Evolutionary conservation across 441 rosid species (phyloP), one percentile per base, ranked within the genome.

Genomic region (Brassica balearica): DNA sequence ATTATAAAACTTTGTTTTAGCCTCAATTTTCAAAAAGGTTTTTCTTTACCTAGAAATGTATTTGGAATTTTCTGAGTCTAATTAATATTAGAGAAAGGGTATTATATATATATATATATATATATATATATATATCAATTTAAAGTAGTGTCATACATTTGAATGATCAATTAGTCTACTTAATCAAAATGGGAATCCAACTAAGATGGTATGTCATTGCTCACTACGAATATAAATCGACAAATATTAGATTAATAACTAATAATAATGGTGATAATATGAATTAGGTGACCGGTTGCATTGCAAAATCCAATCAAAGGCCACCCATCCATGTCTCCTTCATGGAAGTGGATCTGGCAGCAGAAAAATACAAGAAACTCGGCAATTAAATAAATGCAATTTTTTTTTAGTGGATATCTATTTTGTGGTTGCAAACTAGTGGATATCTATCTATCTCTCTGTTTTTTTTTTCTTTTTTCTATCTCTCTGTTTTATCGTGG

Each of bases 271-370:
- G 70, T 56, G 78, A 65, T 74, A 65, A 70, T 74, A 74, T 27
- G 53, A 75, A 74, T 75, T 80, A 75, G 79, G 76, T 74, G 76
- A 75, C 46, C 58, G 75, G 72, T 46, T 51, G 15, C 14, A n/a
- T 46, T 69, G 79, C 76, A 75, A 80, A 69, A 74, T 75, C 72
- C 56, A 74, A 74, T 80, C 79, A 74, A 69, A 64, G 67, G 12
- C 82, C 76, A 80, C 79, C 34, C 34, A 29, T 29, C 76, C 69
- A 71, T 74, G 82, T 80, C 80, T 75, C 76, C 76, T 80, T 70
- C 68, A 65, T 75, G 72, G 72, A 80, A 80, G 48, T 80, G 82
- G 79, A 80, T 80, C 74, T 69, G 79, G 82, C 79, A 74, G 67
- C 71, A 79, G 55, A 29, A 56, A 74, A 69, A 70, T 41, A 69